Percentiles rank a stretch among this genome's conserved stretches.
phyloP scores from a whole-genome alignment of 2,329 filamentous ascomycete species.

The Colletotrichum sp. region DNA sequence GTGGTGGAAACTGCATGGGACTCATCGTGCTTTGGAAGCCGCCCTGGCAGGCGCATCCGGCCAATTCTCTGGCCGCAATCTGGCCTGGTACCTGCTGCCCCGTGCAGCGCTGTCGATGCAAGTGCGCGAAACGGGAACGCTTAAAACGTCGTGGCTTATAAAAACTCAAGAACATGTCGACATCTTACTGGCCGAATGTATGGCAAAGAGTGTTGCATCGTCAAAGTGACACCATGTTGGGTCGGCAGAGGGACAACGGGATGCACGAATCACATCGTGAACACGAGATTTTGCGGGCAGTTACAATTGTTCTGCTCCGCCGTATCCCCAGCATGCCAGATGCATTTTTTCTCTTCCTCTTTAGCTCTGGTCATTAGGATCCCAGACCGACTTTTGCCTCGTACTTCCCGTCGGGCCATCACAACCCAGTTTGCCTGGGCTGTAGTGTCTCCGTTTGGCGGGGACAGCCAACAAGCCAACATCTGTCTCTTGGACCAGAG shows the following conservation, averaged over 20 bases:
- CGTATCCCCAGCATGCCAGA: neutral
- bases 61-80: neutral
- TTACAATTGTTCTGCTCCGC: slow-evolving; percentile 1
- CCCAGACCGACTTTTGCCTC: slow-evolving; percentile 19
- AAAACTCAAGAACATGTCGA: neutral
- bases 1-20: neutral
- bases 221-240: slow-evolving; percentile 8
- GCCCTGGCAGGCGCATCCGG: neutral
- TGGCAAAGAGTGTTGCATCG: slow-evolving; percentile 17
- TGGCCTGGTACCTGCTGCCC: slow-evolving; percentile 12
- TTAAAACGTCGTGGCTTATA: neutral
- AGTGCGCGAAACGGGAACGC: neutral
- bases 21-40: neutral
- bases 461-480: neutral
- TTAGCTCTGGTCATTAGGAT: neutral
- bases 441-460: neutral
- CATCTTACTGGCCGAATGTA: slow-evolving; percentile 3
- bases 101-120: slow-evolving; percentile 17
- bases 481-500: neutral
- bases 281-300: neutral
- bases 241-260: slow-evolving; percentile 8
- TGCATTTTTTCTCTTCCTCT: neutral
- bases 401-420: neutral
- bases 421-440: neutral
- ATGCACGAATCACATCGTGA: slow-evolving; percentile 20